Base-by-base conservation (phyloP, 306 rosid species). In the Prunus dulcis region DNA sequence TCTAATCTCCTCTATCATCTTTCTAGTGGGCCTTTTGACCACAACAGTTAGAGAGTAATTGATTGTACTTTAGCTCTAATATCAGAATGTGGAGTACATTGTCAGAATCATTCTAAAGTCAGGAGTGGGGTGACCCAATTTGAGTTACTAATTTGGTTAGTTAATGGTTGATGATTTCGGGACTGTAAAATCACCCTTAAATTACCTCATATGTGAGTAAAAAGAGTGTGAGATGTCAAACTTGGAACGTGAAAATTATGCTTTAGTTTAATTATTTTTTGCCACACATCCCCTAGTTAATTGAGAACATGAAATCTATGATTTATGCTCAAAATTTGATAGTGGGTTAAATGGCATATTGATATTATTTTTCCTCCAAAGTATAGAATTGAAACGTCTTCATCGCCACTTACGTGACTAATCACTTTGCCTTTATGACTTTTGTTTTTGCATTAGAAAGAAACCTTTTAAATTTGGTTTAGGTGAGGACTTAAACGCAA, bases 21-120 rank as follows among this genome's bases (percentile, higher is more conserved):
- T 22, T 49, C 20, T 1, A 19, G 56, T 27, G 73, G 60, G 20
- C 61, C 73, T 15, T 13, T 69, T 64, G 72, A 52, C 64, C 25
- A 51, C 55, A 32, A 20, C 53, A 51, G 41, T 69, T 20, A 17
- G 12, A 46, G 12, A 32, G 64, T 20, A 52, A 52, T 32, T 64
- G 3, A 23, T 38, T 65, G 5, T 49, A 15, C 63, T 64, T 5
- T 14, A 38, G 34, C 47, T 51, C 53, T 66, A 20, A 65, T 52
- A 20, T 34, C n/a, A 32, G 15, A 64, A 18, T 1, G n/a, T 58
- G 64, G 64, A 38, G 52, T 53, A 38, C 27, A 20, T 41, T 67
- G n/a, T 76, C 57, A 41, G 32, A 76, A 53, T 53, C 79, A 66
- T 65, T 52, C 55, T 6, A 34, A 64, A 64, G 3, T 64, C 25